A percentile compares a stretch with the other conserved stretches of the same genome.
These are phyloP conservation scores for Inga leiocalycina DNA, from an alignment of 306 rosid genomes.

Conservation along the genomic window DNA sequence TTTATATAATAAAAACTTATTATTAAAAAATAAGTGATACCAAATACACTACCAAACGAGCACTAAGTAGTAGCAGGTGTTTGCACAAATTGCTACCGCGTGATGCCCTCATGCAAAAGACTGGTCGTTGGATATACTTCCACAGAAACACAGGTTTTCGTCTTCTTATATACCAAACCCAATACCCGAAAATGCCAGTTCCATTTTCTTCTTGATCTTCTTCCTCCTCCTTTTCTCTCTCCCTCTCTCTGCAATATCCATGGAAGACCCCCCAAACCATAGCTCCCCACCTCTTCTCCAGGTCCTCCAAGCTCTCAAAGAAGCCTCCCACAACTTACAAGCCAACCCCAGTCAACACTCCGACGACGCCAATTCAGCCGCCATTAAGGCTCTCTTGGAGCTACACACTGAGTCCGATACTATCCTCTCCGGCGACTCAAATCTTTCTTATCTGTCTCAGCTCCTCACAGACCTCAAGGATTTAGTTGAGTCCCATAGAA, in stretches of 20 bases:
- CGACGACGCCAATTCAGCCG: constrained; percentile 55
- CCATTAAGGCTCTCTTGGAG: constrained; percentile 78
- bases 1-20: no score
- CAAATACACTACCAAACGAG: no score
- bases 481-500: constrained; percentile 51
- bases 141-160: neutral
- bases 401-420: constrained; percentile 68
- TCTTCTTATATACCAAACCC: neutral
- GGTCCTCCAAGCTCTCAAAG: constrained; percentile 83
- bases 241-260: constrained; percentile 21
- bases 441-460: constrained; percentile 53
- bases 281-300: constrained; percentile 53
- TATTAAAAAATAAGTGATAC: no score
- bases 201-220: neutral
- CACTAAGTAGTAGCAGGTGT: no score
- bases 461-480: constrained; percentile 64
- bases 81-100: neutral
- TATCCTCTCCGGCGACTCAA: constrained; percentile 62
- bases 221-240: neutral
- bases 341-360: constrained; percentile 46
- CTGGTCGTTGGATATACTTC: neutral
- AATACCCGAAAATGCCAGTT: neutral
- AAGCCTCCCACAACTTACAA: constrained; percentile 74
- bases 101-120: neutral
- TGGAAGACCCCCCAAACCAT: constrained; percentile 46